phyloP scores from a whole-genome alignment of 352 stramenopile species.

The Globisporangium abappressorium region DNA sequence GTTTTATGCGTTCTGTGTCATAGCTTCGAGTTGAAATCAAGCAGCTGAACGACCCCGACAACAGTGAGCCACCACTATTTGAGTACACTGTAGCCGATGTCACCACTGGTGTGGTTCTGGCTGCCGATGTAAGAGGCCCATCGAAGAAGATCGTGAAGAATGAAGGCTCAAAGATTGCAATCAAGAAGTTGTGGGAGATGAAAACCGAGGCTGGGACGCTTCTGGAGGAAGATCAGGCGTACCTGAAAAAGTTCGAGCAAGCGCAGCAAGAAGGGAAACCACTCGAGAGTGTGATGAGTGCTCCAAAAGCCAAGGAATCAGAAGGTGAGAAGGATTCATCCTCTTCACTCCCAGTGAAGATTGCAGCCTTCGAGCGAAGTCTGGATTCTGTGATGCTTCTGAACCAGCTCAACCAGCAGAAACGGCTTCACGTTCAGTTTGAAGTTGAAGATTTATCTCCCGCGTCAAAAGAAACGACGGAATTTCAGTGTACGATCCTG shows the following conservation, averaged over 20 bases:
- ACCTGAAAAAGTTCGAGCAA: constrained; percentile 52
- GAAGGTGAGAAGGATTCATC: constrained; percentile 34
- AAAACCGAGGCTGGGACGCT: constrained; percentile 62
- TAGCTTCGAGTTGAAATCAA: constrained; percentile 50
- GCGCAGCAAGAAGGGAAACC: constrained; percentile 37
- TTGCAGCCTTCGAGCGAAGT: constrained; percentile 46
- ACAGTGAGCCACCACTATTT: constrained; percentile 59
- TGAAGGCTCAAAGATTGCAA: constrained; percentile 52
- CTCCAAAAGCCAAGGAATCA: constrained; percentile 36
- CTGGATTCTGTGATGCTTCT: constrained; percentile 44
- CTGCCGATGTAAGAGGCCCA: constrained; percentile 41
- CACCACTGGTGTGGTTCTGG: constrained; percentile 35
- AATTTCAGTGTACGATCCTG: constrained; percentile 51
- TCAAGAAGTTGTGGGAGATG: constrained; percentile 72
- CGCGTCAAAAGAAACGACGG: constrained; percentile 23
- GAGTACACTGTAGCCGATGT: constrained; percentile 50
- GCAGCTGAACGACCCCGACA: constrained; percentile 39
- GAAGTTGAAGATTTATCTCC: constrained; percentile 47
- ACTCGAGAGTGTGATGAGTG: constrained; percentile 23
- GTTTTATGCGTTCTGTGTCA: neutral
- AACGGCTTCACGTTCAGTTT: constrained; percentile 38
- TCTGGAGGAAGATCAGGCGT: constrained; percentile 48
- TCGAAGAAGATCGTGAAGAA: constrained; percentile 79
- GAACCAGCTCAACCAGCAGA: constrained; percentile 51
- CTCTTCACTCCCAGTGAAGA: constrained; percentile 3